Percentiles rank a stretch among this genome's conserved stretches.
phyloP scores from a whole-genome alignment of 805 yeast genomes.

The Aciculoconidium aculeatum region DNA sequence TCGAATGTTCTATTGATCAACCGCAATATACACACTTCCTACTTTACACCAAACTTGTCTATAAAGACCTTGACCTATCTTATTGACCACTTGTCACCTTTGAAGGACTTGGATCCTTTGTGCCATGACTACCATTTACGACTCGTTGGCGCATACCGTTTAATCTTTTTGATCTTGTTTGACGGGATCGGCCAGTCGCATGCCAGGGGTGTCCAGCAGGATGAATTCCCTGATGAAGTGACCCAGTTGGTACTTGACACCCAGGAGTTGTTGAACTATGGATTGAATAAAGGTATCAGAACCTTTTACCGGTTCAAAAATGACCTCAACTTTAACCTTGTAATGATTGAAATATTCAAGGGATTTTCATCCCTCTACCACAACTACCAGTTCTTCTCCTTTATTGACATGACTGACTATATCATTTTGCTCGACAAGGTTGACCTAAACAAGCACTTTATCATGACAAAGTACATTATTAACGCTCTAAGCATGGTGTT shows the following conservation, averaged over 20 bases:
- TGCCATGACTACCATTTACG: constrained; percentile 8
- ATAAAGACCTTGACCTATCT: constrained; percentile 7
- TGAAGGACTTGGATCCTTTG: constrained; percentile 2
- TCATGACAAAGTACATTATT: constrained; percentile 7
- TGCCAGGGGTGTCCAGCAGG: too few relatives aligned
- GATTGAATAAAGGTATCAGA: constrained; percentile 13
- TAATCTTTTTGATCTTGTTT: constrained; percentile 20
- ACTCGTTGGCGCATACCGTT: constrained; percentile 19
- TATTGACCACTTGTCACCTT: constrained; percentile 1
- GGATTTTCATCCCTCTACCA: constrained; percentile 21
- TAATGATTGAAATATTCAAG: constrained; percentile 18
- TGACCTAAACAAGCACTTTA: constrained; percentile 3
- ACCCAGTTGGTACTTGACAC: too few relatives aligned
- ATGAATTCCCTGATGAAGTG: too few relatives aligned
- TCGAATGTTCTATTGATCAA: constrained; percentile 22
- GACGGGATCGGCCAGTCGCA: constrained; percentile 14
- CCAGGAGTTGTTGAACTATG: constrained; percentile 8
- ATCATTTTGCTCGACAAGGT: constrained; percentile 3
- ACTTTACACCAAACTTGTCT: constrained; percentile 17
- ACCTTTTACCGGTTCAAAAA: constrained; percentile 6
- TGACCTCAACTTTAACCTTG: constrained; percentile 6
- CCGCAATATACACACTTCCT: constrained; percentile 12
- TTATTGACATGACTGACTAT: constrained; percentile 2
- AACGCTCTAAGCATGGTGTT: constrained; percentile 7
- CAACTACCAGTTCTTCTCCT: constrained; percentile 9